Conservation (phyloP, 2,329 filamentous ascomycete genomes). For the Fonsecaea multimorphosa region DNA sequence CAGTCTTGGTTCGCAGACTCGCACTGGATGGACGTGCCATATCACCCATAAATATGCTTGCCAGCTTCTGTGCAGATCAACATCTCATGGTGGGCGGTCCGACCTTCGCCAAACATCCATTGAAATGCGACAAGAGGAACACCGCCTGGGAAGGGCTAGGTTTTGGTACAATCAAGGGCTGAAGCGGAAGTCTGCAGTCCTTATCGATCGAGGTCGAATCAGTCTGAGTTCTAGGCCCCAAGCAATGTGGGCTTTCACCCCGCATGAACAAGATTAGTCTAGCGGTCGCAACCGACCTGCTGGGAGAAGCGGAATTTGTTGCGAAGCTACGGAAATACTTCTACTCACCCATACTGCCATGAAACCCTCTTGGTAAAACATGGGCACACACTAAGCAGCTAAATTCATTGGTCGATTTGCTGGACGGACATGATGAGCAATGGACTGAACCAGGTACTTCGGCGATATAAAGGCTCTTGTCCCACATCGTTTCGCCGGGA, state of each 20-base stretch:
- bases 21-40: constrained; percentile 18
- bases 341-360: not conserved
- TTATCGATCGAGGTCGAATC: not conserved
- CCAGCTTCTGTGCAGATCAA: not conserved
- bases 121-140: not conserved
- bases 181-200: not conserved
- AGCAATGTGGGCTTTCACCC: not conserved
- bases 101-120: not conserved
- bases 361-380: not conserved
- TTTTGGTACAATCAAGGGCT: not conserved
- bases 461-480: constrained; percentile 30
- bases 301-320: not conserved
- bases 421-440: too few relatives aligned
- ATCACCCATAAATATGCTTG: not conserved
- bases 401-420: too few relatives aligned
- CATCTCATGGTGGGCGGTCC: constrained; percentile 1
- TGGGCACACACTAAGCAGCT: too few relatives aligned
- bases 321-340: not conserved
- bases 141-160: not conserved
- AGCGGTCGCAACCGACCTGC: not conserved
- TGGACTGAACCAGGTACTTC: constrained; percentile 33
- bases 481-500: constrained; percentile 25
- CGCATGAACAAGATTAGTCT: not conserved
- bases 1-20: constrained; percentile 32
- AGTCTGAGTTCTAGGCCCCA: not conserved